Percentiles rank a stretch among this genome's conserved stretches.
Evolutionary conservation across 1,139 yeast genomes (phyloP).

Genomic region (Yamadazyma triangularis): DNA sequence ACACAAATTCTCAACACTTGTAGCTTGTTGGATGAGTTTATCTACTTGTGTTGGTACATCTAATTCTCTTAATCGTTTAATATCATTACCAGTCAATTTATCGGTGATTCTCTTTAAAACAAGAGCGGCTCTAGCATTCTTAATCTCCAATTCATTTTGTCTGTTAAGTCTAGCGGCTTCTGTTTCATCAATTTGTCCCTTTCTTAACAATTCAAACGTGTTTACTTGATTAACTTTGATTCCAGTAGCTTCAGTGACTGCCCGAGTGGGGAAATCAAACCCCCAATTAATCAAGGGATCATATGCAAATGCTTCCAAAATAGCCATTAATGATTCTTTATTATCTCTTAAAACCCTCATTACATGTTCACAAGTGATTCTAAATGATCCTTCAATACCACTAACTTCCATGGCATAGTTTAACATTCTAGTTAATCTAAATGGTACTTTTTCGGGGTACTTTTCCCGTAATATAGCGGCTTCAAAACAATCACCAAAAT

Average conservation of each 20-base stretch:
- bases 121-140: slow-evolving; percentile 88
- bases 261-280: slow-evolving; percentile 83
- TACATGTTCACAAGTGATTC: slow-evolving; percentile 95
- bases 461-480: slow-evolving; percentile 96
- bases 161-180: slow-evolving; percentile 69
- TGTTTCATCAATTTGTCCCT: slow-evolving; percentile 71
- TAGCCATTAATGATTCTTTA: slow-evolving; percentile 96
- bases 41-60: slow-evolving; percentile 91
- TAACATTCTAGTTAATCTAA: slow-evolving; percentile 93
- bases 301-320: slow-evolving; percentile 95
- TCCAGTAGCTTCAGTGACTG: slow-evolving; percentile 70
- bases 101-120: slow-evolving; percentile 89
- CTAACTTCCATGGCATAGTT: slow-evolving; percentile 99
- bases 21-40: slow-evolving; percentile 90
- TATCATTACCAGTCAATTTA: slow-evolving; percentile 91
- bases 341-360: slow-evolving; percentile 92
- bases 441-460: slow-evolving; percentile 97
- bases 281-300: slow-evolving; percentile 99
- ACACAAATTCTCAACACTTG: slow-evolving; percentile 91
- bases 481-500: slow-evolving; percentile 98
- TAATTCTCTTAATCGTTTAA: slow-evolving; percentile 63
- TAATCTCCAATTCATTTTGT: slow-evolving; percentile 73
- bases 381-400: slow-evolving; percentile 95
- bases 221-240: slow-evolving; percentile 61
- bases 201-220: slow-evolving; percentile 62